Evolutionary conservation across 257 asterid species (phyloP).

Genomic region (Mentha longifolia): DNA sequence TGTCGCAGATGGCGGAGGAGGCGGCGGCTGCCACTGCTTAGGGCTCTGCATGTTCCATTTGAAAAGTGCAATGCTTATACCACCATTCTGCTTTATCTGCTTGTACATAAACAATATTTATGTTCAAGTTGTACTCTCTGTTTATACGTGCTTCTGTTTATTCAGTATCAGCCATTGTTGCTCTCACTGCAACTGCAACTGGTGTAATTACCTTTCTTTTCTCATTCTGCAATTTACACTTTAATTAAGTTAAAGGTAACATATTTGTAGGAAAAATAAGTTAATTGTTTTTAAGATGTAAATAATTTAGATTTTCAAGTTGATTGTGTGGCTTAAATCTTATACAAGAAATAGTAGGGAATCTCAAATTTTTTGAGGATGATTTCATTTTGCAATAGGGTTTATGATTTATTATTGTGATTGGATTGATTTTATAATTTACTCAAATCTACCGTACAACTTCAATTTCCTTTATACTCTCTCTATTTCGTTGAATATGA

Average conservation of each 20-base stretch:
- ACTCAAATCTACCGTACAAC: too few relatives aligned
- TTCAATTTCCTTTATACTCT: too few relatives aligned
- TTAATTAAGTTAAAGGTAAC: too few relatives aligned
- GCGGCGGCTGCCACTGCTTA: conserved; percentile 85
- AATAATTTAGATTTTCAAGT: background rate
- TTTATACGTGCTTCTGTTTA: conserved; percentile 32
- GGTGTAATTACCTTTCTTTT: conserved; percentile 35
- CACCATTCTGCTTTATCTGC: conserved; percentile 38
- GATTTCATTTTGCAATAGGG: too few relatives aligned
- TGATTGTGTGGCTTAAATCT: background rate
- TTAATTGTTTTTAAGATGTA: background rate
- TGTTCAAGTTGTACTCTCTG: conserved; percentile 39
- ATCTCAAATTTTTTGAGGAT: too few relatives aligned
- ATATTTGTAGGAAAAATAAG: background rate
- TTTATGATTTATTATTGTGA: too few relatives aligned
- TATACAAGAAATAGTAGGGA: background rate
- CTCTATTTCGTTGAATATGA: too few relatives aligned
- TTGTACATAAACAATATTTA: conserved; percentile 54
- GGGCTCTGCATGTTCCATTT: conserved; percentile 31
- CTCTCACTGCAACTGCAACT: conserved; percentile 52
- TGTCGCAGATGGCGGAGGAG: conserved; percentile 83
- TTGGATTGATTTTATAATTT: too few relatives aligned
- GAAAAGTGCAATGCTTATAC: conserved; percentile 12
- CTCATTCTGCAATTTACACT: background rate
- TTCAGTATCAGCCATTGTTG: conserved; percentile 45